Evolutionary conservation across 768 basidiomycete species (phyloP).

Genomic region (Russula sp.): DNA sequence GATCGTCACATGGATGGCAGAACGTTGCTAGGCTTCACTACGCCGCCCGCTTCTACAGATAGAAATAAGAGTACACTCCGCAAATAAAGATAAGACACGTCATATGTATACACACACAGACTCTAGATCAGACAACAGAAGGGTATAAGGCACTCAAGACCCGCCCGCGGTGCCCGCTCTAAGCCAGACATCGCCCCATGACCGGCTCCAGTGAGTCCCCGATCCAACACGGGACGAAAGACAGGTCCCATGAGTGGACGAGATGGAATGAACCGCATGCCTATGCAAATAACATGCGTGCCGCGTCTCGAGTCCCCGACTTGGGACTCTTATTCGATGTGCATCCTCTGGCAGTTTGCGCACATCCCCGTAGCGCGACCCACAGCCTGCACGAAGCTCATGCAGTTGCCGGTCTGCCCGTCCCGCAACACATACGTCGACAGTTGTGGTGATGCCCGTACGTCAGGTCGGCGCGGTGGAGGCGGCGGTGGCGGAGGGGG

Average conservation of each 20-base stretch:
- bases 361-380: slow-evolving; percentile 62
- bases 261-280: background rate
- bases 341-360: slow-evolving; percentile 56
- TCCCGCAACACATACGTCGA: slow-evolving; percentile 27
- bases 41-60: background rate
- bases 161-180: background rate
- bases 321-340: slow-evolving; percentile 25
- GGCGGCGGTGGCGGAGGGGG: slow-evolving; percentile 31
- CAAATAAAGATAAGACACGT: background rate
- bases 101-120: background rate
- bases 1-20: too few species aligned
- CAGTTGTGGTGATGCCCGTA: slow-evolving; percentile 11
- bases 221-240: background rate
- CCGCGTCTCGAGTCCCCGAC: background rate
- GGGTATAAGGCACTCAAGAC: background rate
- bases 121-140: background rate
- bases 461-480: slow-evolving; percentile 28
- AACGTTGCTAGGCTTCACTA: background rate
- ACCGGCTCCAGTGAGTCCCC: background rate
- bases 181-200: background rate
- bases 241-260: background rate
- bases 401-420: slow-evolving; percentile 43
- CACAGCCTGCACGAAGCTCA: slow-evolving; percentile 56
- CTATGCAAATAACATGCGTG: background rate
- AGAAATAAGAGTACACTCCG: background rate